Conservation (phyloP, 2,329 filamentous ascomycete genomes). For the Calonectria fujianensis region DNA sequence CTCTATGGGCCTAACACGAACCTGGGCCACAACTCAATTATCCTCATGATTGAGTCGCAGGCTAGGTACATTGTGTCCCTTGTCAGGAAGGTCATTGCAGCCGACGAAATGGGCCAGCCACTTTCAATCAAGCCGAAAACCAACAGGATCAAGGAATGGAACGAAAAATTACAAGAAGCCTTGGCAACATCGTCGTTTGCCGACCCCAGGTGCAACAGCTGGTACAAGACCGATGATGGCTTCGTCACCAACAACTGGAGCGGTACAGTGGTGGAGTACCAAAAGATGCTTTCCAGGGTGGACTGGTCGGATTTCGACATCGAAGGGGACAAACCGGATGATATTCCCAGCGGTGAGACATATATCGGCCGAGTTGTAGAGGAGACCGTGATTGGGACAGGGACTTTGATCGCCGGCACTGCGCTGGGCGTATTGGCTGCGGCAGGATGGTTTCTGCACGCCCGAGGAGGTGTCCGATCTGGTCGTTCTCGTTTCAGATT, state of each 20-base stretch:
- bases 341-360: neutral
- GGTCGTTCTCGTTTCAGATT: neutral
- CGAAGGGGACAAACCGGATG: neutral
- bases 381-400: slow-evolving; percentile 4
- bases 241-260: slow-evolving; percentile 33
- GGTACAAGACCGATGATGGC: slow-evolving; percentile 32
- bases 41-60: slow-evolving; percentile 37
- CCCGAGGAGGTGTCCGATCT: neutral
- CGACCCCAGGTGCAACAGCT: slow-evolving; percentile 30
- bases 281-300: slow-evolving; percentile 27
- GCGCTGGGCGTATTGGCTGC: slow-evolving; percentile 1
- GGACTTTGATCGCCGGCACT: neutral
- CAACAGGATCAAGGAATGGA: slow-evolving; percentile 21
- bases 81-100: neutral
- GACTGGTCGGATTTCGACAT: slow-evolving; percentile 32
- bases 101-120: slow-evolving; percentile 2
- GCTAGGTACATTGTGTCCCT: slow-evolving; percentile 20
- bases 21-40: slow-evolving; percentile 35
- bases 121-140: slow-evolving; percentile 19
- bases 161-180: slow-evolving; percentile 15
- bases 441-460: neutral
- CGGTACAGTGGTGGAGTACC: slow-evolving; percentile 32
- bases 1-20: slow-evolving; percentile 36
- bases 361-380: slow-evolving; percentile 32
- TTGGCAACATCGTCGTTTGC: slow-evolving; percentile 26